Evolutionary conservation across 306 rosid species (phyloP).

Genomic region (Malus asiatica): DNA sequence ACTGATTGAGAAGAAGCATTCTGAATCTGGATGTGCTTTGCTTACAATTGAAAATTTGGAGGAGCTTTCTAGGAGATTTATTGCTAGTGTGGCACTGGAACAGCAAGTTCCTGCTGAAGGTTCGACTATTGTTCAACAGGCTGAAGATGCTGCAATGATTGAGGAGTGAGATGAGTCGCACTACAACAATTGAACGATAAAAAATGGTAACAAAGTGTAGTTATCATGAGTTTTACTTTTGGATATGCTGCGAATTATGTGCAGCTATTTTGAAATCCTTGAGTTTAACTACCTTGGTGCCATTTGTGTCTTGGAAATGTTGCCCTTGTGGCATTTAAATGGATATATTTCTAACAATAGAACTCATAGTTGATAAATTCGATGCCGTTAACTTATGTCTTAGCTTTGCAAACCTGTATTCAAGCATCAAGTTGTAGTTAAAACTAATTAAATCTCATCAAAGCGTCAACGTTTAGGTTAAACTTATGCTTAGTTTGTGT

Average conservation of each 20-base stretch:
- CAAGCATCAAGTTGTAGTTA: background rate
- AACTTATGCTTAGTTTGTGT: background rate
- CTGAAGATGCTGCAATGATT: slow-evolving; percentile 49
- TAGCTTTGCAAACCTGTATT: background rate
- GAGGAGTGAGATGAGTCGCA: slow-evolving; percentile 30
- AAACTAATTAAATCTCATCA: background rate
- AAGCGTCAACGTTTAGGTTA: background rate
- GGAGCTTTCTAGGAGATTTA: slow-evolving; percentile 18
- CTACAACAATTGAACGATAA: slow-evolving; percentile 44
- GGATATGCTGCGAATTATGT: background rate
- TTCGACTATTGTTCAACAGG: slow-evolving; percentile 47
- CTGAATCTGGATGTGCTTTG: background rate
- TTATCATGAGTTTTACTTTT: background rate
- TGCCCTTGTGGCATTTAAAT: background rate
- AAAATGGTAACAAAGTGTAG: background rate
- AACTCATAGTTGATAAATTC: background rate
- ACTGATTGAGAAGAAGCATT: background rate
- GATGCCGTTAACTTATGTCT: background rate
- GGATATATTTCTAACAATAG: background rate
- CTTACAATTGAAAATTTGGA: background rate
- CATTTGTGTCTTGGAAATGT: background rate
- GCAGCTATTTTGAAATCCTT: background rate
- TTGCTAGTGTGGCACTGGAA: slow-evolving; percentile 45
- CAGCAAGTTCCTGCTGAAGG: slow-evolving; percentile 61
- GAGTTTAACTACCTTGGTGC: background rate